Evolutionary conservation across 257 asterid genomes (phyloP), one percentile per base, ranked within the genome.

Genomic region (Ajuga chamaepitys): DNA sequence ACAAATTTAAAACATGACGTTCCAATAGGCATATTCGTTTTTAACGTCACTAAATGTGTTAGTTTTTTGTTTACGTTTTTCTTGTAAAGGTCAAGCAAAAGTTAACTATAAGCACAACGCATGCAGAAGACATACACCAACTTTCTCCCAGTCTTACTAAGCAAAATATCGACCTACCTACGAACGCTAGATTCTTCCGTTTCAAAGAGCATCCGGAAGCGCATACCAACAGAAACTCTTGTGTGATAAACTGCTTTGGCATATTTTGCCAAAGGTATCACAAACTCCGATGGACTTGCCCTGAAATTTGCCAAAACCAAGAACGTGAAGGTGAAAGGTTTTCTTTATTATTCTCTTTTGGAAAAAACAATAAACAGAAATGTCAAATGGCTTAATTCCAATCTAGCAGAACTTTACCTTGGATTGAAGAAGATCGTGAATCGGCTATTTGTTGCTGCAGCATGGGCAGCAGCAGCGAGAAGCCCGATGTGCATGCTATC

Each of bases 381-480:
- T 2, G 22, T 50, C 24, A 24, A 22, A 22, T 21, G 35, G 35
- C 35, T 4, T 9, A 11, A 24, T 4, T 51, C 17, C 35, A 51
- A 51, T 30, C 37, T 8, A 44, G 26, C 64, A 51, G 28, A 75
- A 47, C 11, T 35, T 68, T 70, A 90, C 97, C 97, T 87, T 30
- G 97, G 97, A 80, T 90, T 90, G 68, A 74, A 90, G 81, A 87
- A 90, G 73, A 90, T 82, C 41, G 92, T 85, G 81, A 91, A 88
- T 59, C 98, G 96, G 67, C 94, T 91, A 77, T 84, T 91, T 16
- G 98, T 91, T 4, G 95, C 86, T 7, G 96, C 91, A 28, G 97
- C 97, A 83, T 88, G 96, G 70, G 97, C 91, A 47, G 98, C 96
- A n/a, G 96, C 98, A 66, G 98, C 96, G 64, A 91, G 96, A 73